Percentiles rank a stretch among this genome's conserved stretches.
These are phyloP conservation scores for Quambalaria eucalypti DNA, from an alignment of 1,284 basidiomycete species.

Conservation along the genomic window DNA sequence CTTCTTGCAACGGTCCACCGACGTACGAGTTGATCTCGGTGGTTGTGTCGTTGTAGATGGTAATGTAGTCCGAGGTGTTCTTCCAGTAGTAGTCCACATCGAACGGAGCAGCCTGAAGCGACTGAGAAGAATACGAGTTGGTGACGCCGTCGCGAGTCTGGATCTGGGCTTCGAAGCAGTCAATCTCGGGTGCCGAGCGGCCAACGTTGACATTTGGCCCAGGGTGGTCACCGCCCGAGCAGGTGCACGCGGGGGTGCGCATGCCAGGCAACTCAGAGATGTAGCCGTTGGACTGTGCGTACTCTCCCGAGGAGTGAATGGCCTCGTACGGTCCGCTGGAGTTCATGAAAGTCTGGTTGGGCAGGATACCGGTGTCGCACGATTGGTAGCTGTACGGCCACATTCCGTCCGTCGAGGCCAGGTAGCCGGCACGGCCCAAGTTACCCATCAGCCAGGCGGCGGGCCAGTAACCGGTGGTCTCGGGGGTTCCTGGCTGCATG, in stretches of 20 bases:
- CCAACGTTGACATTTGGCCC: conserved; percentile 12
- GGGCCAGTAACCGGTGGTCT: conserved; percentile 14
- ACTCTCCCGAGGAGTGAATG: conserved; percentile 6
- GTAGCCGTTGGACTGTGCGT: conserved; percentile 7
- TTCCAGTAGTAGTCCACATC: conserved; percentile 11
- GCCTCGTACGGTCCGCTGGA: conserved; percentile 5
- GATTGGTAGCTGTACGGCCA: conserved; percentile 14
- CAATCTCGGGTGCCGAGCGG: conserved; percentile 11
- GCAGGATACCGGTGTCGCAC: conserved; percentile 17
- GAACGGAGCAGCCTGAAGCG: conserved; percentile 15
- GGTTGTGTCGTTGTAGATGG: conserved; percentile 1
- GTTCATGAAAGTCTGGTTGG: conserved; percentile 9
- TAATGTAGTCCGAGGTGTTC: conserved; percentile 4
- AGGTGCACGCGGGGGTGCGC: conserved; percentile 13
- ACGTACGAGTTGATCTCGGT: conserved; percentile 11
- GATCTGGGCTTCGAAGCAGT: conserved; percentile 13
- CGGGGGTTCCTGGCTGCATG: conserved; percentile 8
- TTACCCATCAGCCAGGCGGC: conserved; percentile 16
- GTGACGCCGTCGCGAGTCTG: conserved; percentile 3
- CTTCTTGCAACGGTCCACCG: conserved; percentile 10
- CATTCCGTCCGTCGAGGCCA: conserved; percentile 13
- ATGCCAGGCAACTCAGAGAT: conserved; percentile 11
- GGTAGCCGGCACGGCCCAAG: conserved; percentile 11
- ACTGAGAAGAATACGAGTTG: conserved; percentile 10
- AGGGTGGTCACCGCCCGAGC: conserved; percentile 15